A percentile compares a stretch with the other conserved stretches of the same genome.
Conservation (phyloP, 2,329 filamentous ascomycete species). For the Diaporthe nobilis region DNA sequence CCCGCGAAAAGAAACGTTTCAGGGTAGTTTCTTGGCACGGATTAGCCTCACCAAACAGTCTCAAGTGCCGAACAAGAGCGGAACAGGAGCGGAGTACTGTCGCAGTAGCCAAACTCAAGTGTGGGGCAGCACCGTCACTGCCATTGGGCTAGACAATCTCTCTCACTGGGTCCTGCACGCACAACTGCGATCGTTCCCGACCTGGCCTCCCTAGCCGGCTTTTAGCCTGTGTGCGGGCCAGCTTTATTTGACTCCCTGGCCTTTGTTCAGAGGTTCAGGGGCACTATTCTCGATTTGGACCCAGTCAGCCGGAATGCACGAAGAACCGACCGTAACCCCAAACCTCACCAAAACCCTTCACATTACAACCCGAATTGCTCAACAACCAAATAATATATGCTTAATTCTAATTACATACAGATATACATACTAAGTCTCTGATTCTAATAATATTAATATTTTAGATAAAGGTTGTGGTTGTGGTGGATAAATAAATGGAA, state of each 20-base stretch:
- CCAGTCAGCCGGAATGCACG: too few relatives aligned
- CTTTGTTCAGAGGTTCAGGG: neutral
- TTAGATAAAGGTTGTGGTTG: too few relatives aligned
- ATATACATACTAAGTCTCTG: too few relatives aligned
- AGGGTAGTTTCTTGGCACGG: conserved; percentile 36
- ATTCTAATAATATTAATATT: too few relatives aligned
- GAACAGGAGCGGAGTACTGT: conserved; percentile 27
- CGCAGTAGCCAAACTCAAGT: conserved; percentile 16
- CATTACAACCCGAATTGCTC: too few relatives aligned
- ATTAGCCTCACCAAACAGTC: conserved; percentile 34
- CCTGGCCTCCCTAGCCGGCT: neutral
- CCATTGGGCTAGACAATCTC: neutral
- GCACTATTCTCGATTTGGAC: conserved; percentile 11
- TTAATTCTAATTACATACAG: too few relatives aligned
- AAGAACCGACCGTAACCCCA: too few relatives aligned
- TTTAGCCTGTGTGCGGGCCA: neutral
- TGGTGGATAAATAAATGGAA: too few relatives aligned
- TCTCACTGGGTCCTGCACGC: neutral
- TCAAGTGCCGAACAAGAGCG: conserved; percentile 35
- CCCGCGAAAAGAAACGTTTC: conserved; percentile 35
- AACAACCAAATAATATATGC: too few relatives aligned
- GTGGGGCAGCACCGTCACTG: conserved; percentile 1
- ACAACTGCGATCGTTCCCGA: neutral
- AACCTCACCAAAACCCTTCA: too few relatives aligned
- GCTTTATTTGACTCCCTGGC: neutral